A percentile compares a stretch with the other conserved stretches of the same genome.
Conservation (phyloP, 1,284 basidiomycete species). For the Ceratobasidium sp. region DNA sequence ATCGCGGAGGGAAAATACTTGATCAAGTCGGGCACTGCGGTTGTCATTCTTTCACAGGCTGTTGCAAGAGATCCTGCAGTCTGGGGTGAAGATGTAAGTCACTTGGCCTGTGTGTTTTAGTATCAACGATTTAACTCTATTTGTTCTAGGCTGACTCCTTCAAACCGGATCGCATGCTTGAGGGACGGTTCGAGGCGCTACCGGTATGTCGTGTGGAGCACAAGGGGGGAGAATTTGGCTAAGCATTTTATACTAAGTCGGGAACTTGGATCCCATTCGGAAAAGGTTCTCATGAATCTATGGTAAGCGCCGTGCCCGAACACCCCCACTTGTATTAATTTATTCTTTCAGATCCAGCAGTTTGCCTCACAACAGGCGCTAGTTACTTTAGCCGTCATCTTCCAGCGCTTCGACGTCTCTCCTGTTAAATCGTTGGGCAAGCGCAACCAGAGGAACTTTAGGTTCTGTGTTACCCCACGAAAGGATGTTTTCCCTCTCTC, state of each 20-base stretch:
- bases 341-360: slow-evolving; percentile 47
- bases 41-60: slow-evolving; percentile 50
- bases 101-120: slow-evolving; percentile 15
- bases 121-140: background rate
- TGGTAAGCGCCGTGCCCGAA: slow-evolving; percentile 51
- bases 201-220: background rate
- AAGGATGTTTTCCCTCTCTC: slow-evolving; percentile 43
- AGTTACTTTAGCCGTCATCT: slow-evolving; percentile 53
- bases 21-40: slow-evolving; percentile 49
- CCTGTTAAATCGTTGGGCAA: slow-evolving; percentile 53
- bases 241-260: background rate
- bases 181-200: slow-evolving; percentile 55
- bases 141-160: slow-evolving; percentile 31
- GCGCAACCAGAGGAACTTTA: slow-evolving; percentile 53
- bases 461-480: slow-evolving; percentile 53
- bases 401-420: slow-evolving; percentile 54
- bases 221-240: background rate
- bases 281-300: slow-evolving; percentile 49
- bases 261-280: slow-evolving; percentile 50
- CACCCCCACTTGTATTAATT: background rate
- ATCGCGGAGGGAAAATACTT: slow-evolving; percentile 52
- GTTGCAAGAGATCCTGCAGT: slow-evolving; percentile 55
- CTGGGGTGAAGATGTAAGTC: slow-evolving; percentile 55
- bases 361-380: slow-evolving; percentile 56
- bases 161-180: slow-evolving; percentile 66